Evolutionary conservation across 208 protist genomes (phyloP).

Genomic region (Leptomonas pyrrhocoris): DNA sequence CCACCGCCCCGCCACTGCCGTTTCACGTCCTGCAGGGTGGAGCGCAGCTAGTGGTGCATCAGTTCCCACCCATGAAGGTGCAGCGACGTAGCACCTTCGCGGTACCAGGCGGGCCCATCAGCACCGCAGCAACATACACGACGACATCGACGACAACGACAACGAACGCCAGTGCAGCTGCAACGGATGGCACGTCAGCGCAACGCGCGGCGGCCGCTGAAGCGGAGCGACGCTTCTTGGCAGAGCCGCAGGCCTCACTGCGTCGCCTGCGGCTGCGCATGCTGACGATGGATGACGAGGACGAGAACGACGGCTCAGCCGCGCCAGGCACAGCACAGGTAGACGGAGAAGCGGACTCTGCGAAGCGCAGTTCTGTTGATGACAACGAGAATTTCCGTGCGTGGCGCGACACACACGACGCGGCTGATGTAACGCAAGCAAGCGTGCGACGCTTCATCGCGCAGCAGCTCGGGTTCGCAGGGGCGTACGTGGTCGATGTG

Average conservation of each 20-base stretch:
- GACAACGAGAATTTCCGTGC: background rate
- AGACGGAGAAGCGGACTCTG: background rate
- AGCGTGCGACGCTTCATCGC: conserved; percentile 27
- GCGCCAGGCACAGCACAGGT: background rate
- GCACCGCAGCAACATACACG: background rate
- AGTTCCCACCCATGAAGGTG: conserved; percentile 73
- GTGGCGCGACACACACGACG: background rate
- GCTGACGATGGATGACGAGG: background rate
- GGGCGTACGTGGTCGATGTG: conserved; percentile 26
- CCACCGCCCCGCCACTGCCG: conserved; percentile 26
- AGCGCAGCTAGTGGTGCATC: conserved; percentile 60
- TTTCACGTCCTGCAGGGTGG: conserved; percentile 79
- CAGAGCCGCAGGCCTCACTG: conserved; percentile 57
- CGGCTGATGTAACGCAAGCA: conserved; percentile 8
- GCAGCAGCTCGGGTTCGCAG: conserved; percentile 17
- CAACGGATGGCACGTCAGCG: background rate
- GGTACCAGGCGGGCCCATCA: background rate
- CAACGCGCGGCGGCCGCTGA: conserved; percentile 9
- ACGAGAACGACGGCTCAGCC: background rate
- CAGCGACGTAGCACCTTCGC: conserved; percentile 34
- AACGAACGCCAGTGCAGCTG: background rate
- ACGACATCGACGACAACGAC: background rate
- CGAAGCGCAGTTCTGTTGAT: too few species aligned
- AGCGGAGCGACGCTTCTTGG: conserved; percentile 40
- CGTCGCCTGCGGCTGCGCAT: conserved; percentile 22